Conservation (phyloP, 306 rosid species). For the Myrica gale region DNA sequence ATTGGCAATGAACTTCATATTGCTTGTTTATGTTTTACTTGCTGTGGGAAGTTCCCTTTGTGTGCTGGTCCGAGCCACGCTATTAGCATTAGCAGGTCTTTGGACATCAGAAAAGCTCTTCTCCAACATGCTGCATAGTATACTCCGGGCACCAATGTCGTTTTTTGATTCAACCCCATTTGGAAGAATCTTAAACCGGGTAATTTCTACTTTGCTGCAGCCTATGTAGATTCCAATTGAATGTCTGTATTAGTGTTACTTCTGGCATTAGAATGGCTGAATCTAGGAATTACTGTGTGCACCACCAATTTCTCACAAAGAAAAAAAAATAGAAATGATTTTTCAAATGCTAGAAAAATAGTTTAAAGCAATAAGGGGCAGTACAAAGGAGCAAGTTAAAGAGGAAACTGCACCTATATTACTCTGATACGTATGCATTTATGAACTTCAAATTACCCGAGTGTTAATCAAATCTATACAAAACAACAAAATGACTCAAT, state of each 20-base stretch:
- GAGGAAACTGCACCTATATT: not conserved
- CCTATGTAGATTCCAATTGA: not conserved
- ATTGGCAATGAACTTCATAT: constrained; percentile 47
- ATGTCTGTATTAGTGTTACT: constrained; percentile 10
- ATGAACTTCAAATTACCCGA: not conserved
- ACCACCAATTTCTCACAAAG: not conserved
- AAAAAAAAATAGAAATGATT: not conserved
- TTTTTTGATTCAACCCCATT: constrained; percentile 96
- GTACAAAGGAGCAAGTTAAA: not conserved
- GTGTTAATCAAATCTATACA: not conserved
- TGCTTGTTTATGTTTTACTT: constrained; percentile 62
- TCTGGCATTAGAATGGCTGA: not conserved
- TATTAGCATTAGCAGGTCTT: constrained; percentile 70
- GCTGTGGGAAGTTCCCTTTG: constrained; percentile 71
- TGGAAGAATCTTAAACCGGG: constrained; percentile 96
- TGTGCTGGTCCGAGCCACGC: constrained; percentile 54
- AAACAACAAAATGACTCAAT: not conserved
- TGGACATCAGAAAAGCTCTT: constrained; percentile 73
- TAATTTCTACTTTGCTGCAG: constrained; percentile 24
- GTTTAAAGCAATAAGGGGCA: not conserved
- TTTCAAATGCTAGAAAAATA: not conserved
- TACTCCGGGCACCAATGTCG: constrained; percentile 87
- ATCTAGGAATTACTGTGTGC: not conserved
- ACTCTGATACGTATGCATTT: not conserved
- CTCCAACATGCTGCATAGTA: constrained; percentile 63